Conservation (phyloP, 2,329 filamentous ascomycete species). For the Exophiala lecanii-corni region DNA sequence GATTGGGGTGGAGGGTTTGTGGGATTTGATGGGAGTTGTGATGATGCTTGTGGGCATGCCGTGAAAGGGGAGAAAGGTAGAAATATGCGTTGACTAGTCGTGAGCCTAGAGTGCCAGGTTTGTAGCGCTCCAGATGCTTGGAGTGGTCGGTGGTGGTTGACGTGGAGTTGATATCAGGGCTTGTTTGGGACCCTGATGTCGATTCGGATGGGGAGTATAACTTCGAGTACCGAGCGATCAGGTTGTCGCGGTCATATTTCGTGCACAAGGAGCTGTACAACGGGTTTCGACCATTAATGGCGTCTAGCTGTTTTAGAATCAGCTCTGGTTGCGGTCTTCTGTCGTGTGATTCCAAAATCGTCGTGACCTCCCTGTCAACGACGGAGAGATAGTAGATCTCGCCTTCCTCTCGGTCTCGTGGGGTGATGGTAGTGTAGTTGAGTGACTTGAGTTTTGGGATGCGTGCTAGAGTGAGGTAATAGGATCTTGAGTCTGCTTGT, state of each 20-base stretch:
- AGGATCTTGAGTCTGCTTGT: constrained; percentile 21
- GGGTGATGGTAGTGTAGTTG: constrained; percentile 56
- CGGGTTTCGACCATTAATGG: constrained; percentile 51
- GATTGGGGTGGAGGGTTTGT: constrained; percentile 1
- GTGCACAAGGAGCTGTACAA: constrained; percentile 70
- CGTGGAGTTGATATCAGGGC: neutral
- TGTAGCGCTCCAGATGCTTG: constrained; percentile 37
- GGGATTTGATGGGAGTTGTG: constrained; percentile 2
- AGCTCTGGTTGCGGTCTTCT: constrained; percentile 1
- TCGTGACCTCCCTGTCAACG: constrained; percentile 71
- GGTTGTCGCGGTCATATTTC: constrained; percentile 58
- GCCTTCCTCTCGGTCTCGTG: constrained; percentile 74
- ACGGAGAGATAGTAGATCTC: constrained; percentile 90
- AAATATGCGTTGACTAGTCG: constrained; percentile 63
- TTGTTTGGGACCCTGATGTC: neutral
- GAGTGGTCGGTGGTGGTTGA: neutral
- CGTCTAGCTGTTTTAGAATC: neutral
- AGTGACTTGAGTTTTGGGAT: constrained; percentile 39
- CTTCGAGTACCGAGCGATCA: constrained; percentile 6
- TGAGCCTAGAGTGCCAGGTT: constrained; percentile 78
- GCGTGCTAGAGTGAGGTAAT: constrained; percentile 26
- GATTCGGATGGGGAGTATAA: neutral
- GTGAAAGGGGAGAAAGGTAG: too few relatives aligned
- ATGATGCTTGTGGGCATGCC: constrained; percentile 11
- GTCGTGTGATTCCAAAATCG: constrained; percentile 41